These are phyloP conservation scores for Hypholoma fasciculare DNA, from an alignment of 768 basidiomycete species.

Conservation along the genomic window DNA sequence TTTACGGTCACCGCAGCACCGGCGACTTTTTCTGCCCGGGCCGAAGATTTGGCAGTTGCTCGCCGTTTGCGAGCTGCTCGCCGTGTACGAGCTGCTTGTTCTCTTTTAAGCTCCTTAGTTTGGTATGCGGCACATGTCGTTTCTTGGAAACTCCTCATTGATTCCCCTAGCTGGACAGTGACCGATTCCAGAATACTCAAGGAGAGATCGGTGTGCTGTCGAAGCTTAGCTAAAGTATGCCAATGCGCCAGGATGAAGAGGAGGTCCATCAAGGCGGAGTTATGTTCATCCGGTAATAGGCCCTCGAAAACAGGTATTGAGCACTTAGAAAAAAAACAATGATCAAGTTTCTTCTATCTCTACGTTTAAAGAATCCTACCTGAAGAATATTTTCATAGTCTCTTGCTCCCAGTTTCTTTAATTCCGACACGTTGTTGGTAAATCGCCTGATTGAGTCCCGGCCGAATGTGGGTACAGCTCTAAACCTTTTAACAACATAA, in stretches of 20 bases:
- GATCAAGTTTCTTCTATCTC: too few species aligned
- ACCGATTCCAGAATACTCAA: too few species aligned
- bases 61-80: too few species aligned
- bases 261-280: constrained; percentile 8
- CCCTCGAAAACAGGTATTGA: constrained; percentile 34
- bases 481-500: constrained; percentile 4
- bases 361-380: constrained; percentile 11
- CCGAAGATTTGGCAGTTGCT: too few species aligned
- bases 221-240: constrained; percentile 14
- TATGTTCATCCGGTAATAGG: constrained; percentile 22
- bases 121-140: too few species aligned
- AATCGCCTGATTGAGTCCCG: constrained; percentile 25
- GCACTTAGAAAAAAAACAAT: constrained; percentile 27
- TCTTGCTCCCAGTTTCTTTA: constrained; percentile 25
- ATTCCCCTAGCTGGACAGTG: too few species aligned
- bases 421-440: constrained; percentile 21
- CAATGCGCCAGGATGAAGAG: neutral
- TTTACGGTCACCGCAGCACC: too few species aligned
- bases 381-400: constrained; percentile 36
- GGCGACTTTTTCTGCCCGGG: too few species aligned
- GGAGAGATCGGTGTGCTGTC: neutral
- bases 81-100: too few species aligned
- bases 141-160: too few species aligned
- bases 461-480: constrained; percentile 24
- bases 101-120: too few species aligned